Evolutionary conservation across 2,329 filamentous ascomycete species (phyloP).

Genomic region (Botryosphaeria agaves): DNA sequence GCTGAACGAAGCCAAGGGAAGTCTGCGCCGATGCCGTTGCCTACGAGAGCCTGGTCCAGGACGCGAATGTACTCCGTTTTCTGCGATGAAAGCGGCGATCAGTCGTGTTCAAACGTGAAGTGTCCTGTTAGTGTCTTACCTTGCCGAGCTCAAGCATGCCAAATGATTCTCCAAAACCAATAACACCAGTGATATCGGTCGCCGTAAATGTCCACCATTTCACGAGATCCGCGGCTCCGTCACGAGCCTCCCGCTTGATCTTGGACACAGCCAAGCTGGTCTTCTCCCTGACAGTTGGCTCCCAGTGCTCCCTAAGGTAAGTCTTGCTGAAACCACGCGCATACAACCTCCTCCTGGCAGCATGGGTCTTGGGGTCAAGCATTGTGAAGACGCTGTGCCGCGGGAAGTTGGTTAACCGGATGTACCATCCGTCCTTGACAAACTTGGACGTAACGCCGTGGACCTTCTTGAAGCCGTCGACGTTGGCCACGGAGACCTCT

Average conservation of each 20-base stretch:
- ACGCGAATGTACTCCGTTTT: conserved; percentile 13
- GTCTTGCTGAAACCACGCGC: conserved; percentile 18
- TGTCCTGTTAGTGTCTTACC: conserved; percentile 6
- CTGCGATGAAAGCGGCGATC: conserved; percentile 1
- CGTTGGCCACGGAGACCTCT: conserved; percentile 12
- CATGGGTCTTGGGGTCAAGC: conserved; percentile 18
- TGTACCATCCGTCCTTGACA: conserved; percentile 13
- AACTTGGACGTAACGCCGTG: conserved; percentile 11
- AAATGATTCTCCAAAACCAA: conserved; percentile 23
- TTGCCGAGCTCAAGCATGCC: conserved; percentile 19
- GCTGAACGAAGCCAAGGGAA: conserved; percentile 12
- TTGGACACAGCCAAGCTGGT: conserved; percentile 14
- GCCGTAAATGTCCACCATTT: conserved; percentile 22
- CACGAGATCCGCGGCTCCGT: conserved; percentile 12
- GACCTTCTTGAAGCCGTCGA: conserved; percentile 12
- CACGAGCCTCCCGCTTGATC: conserved; percentile 10
- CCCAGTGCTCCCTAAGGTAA: conserved; percentile 18
- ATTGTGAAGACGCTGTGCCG: conserved; percentile 19
- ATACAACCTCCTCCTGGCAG: conserved; percentile 17
- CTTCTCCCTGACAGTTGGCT: conserved; percentile 15
- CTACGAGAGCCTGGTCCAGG: conserved; percentile 12
- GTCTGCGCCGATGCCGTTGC: conserved; percentile 15
- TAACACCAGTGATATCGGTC: conserved; percentile 18
- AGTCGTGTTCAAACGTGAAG: neutral
- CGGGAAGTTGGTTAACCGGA: conserved; percentile 6